phyloP scores from a whole-genome alignment of 345 rosid genomes.

The Melastoma malabathricum region DNA sequence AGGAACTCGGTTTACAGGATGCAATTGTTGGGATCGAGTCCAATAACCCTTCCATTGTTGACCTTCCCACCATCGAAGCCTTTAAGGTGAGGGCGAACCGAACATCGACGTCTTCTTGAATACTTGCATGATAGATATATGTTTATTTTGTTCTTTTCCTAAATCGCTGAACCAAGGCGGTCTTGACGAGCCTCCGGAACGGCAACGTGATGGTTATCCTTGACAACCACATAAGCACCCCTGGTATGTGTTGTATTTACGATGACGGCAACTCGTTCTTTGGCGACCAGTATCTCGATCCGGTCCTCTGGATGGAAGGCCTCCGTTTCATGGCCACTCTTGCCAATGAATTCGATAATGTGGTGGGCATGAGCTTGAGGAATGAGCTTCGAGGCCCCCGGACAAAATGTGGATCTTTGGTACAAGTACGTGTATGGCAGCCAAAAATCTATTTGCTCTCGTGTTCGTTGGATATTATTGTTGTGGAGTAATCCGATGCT shows the following conservation, averaged over 20 bases:
- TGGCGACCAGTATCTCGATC: conserved; percentile 13
- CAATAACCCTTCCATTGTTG: conserved; percentile 23
- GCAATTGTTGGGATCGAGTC: conserved; percentile 16
- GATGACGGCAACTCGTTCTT: conserved; percentile 17
- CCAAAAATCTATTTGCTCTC: neutral
- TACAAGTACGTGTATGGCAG: conserved; percentile 8
- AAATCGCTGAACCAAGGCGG: neutral
- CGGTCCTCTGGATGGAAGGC: conserved; percentile 11
- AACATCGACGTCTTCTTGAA: neutral
- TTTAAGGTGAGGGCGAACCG: conserved; percentile 15
- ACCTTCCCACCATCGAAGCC: conserved; percentile 23
- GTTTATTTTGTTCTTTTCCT: too few species aligned
- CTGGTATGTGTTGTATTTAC: conserved; percentile 15
- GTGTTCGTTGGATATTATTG: too few species aligned
- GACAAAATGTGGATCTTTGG: conserved; percentile 12
- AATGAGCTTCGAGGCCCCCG: conserved; percentile 17
- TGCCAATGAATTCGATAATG: neutral
- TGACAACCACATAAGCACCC: conserved; percentile 18
- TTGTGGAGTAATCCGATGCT: neutral
- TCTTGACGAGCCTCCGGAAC: conserved; percentile 5
- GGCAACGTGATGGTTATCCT: conserved; percentile 12
- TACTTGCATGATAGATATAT: neutral
- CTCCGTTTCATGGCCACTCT: conserved; percentile 10
- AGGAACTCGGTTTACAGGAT: conserved; percentile 13
- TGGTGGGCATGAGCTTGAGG: conserved; percentile 17